Base-by-base conservation (phyloP, 441 rosid genomes). In the Gossypium gossypioides region DNA sequence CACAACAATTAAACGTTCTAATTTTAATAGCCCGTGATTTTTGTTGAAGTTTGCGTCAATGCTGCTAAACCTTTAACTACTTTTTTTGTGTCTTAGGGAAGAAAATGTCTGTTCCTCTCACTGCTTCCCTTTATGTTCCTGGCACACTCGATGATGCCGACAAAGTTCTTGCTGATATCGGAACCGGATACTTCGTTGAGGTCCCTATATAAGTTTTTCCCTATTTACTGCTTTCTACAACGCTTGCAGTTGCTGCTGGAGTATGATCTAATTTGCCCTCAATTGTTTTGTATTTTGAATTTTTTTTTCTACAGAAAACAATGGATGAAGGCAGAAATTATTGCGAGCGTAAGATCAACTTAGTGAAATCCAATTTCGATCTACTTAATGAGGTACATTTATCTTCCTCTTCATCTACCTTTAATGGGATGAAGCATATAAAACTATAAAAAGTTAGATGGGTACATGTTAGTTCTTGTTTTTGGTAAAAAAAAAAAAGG, bases 101-200 rank as follows among this genome's bases (percentile, higher is more conserved):
- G 86, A 86, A 86, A 75, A 87, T 95, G 92, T 74, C 92, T 69
- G 92, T 92, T 54, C 99, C 99, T 40, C 91, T 92, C 37, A 92
- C 96, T 5, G 97, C 97, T 0, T 95, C 98, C 40, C 91, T 95
- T 8, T 95, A 95, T 61, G 97, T 89, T 18, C 93, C 95, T 10
- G 99, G 96, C 15, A 78, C 83, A 3, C 96, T 95, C 34, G 93
- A 91, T 71, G 97, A 88, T 12, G 86, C 95, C 29, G 85, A 88
- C 64, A 85, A 84, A 44, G 92, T 92, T 48, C 86, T 95, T 22
- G 92, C 92, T 50, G 98, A 95, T 82, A 86, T 95, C 44, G 96
- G 96, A 62, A 92, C 98, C 62, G 99, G 98, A 21, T 95, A 88
- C 86, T 95, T 95, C 82, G 89, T 92, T 27, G 92, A 94, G 97